Evolutionary conservation across 352 stramenopile genomes (phyloP).

Genomic region (Pythium angustatum): DNA sequence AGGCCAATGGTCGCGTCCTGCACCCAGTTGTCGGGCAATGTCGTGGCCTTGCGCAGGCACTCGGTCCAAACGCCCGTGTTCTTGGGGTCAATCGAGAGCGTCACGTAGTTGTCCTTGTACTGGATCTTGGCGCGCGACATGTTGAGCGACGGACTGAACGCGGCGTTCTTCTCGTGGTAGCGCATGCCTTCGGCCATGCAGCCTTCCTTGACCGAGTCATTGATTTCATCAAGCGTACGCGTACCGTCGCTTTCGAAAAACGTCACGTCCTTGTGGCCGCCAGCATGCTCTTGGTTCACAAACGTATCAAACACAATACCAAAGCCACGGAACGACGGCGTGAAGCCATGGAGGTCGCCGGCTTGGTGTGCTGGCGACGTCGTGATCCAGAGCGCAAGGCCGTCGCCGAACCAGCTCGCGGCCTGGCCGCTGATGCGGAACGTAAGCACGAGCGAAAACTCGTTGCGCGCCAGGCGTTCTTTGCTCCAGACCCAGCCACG

Average conservation of each 20-base stretch:
- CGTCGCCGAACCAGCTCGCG: slow-evolving; percentile 75
- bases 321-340: slow-evolving; percentile 65
- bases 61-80: slow-evolving; percentile 73
- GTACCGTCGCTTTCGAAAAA: slow-evolving; percentile 81
- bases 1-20: slow-evolving; percentile 69
- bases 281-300: slow-evolving; percentile 74
- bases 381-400: slow-evolving; percentile 81
- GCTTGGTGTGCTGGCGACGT: slow-evolving; percentile 47
- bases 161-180: slow-evolving; percentile 81
- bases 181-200: slow-evolving; percentile 79
- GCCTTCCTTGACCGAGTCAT: slow-evolving; percentile 64
- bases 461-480: slow-evolving; percentile 50
- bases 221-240: slow-evolving; percentile 76
- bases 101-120: slow-evolving; percentile 72
- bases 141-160: slow-evolving; percentile 76
- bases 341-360: slow-evolving; percentile 84
- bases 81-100: slow-evolving; percentile 71
- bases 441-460: slow-evolving; percentile 79
- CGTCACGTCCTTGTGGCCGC: slow-evolving; percentile 84
- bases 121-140: slow-evolving; percentile 80
- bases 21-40: slow-evolving; percentile 55
- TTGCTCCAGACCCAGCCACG: slow-evolving; percentile 77
- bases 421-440: slow-evolving; percentile 86
- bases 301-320: slow-evolving; percentile 87
- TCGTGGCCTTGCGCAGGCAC: slow-evolving; percentile 59